Evolutionary conservation across 2,329 filamentous ascomycete genomes (phyloP), one percentile per base, ranked within the genome.

Genomic region (Colletotrichum filicis): DNA sequence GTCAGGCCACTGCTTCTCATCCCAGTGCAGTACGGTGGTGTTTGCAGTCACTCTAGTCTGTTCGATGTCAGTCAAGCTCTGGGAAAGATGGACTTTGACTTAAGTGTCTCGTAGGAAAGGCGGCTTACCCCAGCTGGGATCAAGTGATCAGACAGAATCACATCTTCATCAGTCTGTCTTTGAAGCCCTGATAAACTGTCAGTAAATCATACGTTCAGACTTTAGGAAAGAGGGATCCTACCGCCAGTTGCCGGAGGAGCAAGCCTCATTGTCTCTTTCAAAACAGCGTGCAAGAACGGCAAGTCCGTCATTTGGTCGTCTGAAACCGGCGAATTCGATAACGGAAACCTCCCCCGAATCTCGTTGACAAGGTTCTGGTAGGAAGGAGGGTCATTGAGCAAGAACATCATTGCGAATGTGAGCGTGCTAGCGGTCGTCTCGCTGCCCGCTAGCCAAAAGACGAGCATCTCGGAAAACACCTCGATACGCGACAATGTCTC

Each of bases 11-110:
- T 68, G 46, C 2, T n/a, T 46, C 8, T 68, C 66, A 1, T 63
- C 32, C 46, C 42, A 52, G 11, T 68, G 66, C 46, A 68, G 6
- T 0, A 60, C 16, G 3, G 24, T 63, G 7, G 58, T 68, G 28
- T 68, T 53, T 22, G 66, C 66, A n/a, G 66, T 63, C 11, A 68
- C 46, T 37, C 57, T 46, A 26, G 58, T 68, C 66, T 63, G 16
- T 5, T 5, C 14, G 19, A 9, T 49, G 19, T 49, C 8, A 49
- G 42, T 49, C 7, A 49, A n/a, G 42, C 14, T 11, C 7, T 4
- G 8, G 19, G 7, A 49, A 49, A n/a, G 42, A 49, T 11, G 8
- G 8, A 19, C 12, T 5, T 19, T 19, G 37, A 19, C 37, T 19
- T 19, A 5, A 16, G 37, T 16, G 37, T 6, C 37, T 42, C 37